Evolutionary conservation across 2,329 filamentous ascomycete genomes (phyloP), one percentile per base, ranked within the genome.

Genomic region (Alternaria angustiovoidea): DNA sequence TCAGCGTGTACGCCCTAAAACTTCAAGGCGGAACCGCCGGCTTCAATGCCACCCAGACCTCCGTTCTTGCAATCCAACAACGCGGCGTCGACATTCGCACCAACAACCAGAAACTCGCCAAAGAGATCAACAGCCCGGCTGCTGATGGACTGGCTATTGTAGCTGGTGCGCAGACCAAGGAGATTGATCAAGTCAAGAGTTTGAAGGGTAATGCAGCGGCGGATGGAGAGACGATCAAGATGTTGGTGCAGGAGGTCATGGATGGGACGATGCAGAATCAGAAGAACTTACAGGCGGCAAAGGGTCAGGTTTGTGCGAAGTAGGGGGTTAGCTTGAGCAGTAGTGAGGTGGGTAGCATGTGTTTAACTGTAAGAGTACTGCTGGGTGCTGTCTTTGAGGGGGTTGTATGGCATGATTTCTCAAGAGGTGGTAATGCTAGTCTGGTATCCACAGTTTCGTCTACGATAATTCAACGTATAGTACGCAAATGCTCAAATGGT

Each of bases 21-120:
- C 53, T 42, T 26, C 22, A 53, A 44, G 51, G 16, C 28, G 51
- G 51, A 32, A 53, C 51, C n/a, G 38, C 51, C 2, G 39, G 30
- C 16, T 59, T 59, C 51, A 42, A 54, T 8, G 22, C 26, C 12
- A 47, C 42, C 0, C 56, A 59, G 2, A 9, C 34, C 7, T 26
- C 36, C 2, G 57, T 70, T 3, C 49, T 63, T 1, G 38, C 28
- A 4, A 68, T 65, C n/a, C 66, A 69, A 26, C 51, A 63, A 28
- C 51, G 64, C 11, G 69, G 66, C 18, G 62, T 72, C 53, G 52
- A 56, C 9, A 63, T 70, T 43, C 68, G 69, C 7, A 59, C 64
- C 18, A 48, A 61, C 11, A 70, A 69, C 47, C 69, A 72, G 51
- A 59, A 62, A 28, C 55, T 72, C 3, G 69, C 69, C 3, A 52